phyloP scores from a whole-genome alignment of 2,329 filamentous ascomycete species.

The Trichoderma sp. region DNA sequence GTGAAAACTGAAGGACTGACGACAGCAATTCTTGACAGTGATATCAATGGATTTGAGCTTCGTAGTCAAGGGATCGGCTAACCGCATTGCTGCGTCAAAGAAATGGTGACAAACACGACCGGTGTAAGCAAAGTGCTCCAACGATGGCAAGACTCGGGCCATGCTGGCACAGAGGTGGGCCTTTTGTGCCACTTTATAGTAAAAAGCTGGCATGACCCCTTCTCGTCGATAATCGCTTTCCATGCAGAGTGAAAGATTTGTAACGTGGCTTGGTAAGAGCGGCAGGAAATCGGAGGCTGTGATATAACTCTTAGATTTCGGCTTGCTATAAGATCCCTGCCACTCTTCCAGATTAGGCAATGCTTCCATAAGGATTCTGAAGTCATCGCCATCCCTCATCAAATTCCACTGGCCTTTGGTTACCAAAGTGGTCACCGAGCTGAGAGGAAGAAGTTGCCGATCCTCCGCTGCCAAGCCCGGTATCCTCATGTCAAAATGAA shows the following conservation, averaged over 20 bases:
- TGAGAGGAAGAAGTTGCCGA: constrained; percentile 43
- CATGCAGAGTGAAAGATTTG: constrained; percentile 63
- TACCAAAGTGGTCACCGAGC: constrained; percentile 63
- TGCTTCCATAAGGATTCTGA: constrained; percentile 57
- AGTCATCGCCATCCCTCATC: constrained; percentile 62
- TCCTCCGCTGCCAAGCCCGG: constrained; percentile 28
- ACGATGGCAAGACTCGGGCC: constrained; percentile 55
- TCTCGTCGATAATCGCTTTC: constrained; percentile 71
- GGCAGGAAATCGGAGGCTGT: constrained; percentile 64
- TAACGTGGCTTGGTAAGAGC: constrained; percentile 55
- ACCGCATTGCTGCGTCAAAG: constrained; percentile 57
- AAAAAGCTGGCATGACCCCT: constrained; percentile 57
- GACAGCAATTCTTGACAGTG: constrained; percentile 72
- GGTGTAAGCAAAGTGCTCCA: constrained; percentile 70
- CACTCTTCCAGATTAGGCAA: constrained; percentile 64
- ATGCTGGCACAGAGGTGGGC: constrained; percentile 65
- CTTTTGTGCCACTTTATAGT: constrained; percentile 55
- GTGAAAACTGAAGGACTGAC: constrained; percentile 51
- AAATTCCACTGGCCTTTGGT: constrained; percentile 78
- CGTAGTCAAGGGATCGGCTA: constrained; percentile 47
- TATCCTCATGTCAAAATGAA: constrained; percentile 32
- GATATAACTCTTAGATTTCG: constrained; percentile 70
- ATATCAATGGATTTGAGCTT: constrained; percentile 65
- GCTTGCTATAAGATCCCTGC: constrained; percentile 66
- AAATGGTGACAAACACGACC: constrained; percentile 69